phyloP scores from a whole-genome alignment of 768 basidiomycete species.

The Imleria badia region DNA sequence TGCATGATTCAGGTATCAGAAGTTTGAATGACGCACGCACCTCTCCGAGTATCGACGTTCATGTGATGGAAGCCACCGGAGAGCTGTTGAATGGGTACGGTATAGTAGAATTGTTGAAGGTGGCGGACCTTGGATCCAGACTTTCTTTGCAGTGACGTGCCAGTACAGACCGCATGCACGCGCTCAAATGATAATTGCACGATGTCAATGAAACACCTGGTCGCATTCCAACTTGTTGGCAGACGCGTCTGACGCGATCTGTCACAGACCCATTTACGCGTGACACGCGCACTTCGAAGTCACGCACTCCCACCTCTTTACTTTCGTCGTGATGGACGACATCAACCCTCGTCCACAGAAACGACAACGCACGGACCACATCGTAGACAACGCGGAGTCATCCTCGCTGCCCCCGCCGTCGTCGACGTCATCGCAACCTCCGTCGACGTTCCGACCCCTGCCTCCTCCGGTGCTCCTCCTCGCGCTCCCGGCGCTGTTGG shows the following conservation, averaged over 20 bases:
- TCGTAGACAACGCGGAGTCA: background rate
- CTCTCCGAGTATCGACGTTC: no score
- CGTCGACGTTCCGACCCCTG: slow-evolving; percentile 29
- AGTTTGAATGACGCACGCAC: no score
- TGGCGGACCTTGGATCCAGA: no score
- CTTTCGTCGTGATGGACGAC: slow-evolving; percentile 23
- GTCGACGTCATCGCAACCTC: background rate
- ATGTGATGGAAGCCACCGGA: no score
- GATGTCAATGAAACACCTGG: no score
- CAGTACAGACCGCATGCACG: no score
- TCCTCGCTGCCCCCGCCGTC: background rate
- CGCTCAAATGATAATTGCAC: no score
- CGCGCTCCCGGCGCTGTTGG: slow-evolving; percentile 56
- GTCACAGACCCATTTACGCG: slow-evolving; percentile 33
- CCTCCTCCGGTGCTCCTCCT: slow-evolving; percentile 54
- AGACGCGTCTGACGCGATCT: slow-evolving; percentile 23
- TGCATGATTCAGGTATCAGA: no score
- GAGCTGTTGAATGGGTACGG: no score
- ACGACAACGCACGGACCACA: slow-evolving; percentile 27
- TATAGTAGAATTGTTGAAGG: no score
- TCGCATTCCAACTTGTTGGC: no score
- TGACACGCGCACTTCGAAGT: slow-evolving; percentile 18
- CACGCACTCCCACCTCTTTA: slow-evolving; percentile 8
- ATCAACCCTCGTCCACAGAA: slow-evolving; percentile 36
- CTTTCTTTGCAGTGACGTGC: no score